A percentile compares a stretch with the other conserved stretches of the same genome.
These are phyloP conservation scores for Saccharomycopsis sp. DNA, from an alignment of 805 yeast species.

Conservation along the genomic window DNA sequence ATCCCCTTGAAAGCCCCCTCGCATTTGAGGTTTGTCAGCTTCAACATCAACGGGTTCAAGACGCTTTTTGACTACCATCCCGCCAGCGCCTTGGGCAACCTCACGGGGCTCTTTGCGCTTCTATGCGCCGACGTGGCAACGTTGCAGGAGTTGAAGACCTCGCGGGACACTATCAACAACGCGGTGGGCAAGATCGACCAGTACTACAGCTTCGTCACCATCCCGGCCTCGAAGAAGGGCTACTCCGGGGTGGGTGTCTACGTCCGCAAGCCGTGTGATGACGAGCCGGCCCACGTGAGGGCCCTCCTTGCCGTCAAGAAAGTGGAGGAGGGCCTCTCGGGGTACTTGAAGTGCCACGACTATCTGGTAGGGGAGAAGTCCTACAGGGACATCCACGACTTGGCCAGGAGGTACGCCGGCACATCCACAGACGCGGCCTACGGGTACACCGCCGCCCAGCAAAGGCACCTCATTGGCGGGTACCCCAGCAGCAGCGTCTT, in stretches of 20 bases:
- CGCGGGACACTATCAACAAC: conserved; percentile 38
- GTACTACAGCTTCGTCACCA: conserved; percentile 56
- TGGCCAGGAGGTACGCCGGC: conserved; percentile 17
- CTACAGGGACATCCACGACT: conserved; percentile 17
- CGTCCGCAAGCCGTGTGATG: conserved; percentile 44
- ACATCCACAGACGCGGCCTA: conserved; percentile 25
- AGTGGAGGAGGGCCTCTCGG: conserved; percentile 92
- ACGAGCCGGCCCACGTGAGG: conserved; percentile 25
- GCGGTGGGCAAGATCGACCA: conserved; percentile 44
- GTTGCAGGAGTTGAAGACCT: conserved; percentile 77
- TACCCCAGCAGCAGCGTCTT: conserved; percentile 33
- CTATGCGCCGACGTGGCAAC: conserved; percentile 71
- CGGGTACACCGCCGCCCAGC: conserved; percentile 21
- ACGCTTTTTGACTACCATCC: conserved; percentile 79
- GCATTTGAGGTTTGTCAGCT: conserved; percentile 54
- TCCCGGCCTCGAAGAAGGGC: conserved; percentile 65
- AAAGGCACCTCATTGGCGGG: conserved; percentile 52
- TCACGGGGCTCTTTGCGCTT: conserved; percentile 37
- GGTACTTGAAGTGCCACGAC: conserved; percentile 32
- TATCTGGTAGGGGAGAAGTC: conserved; percentile 5
- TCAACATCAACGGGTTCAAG: conserved; percentile 78
- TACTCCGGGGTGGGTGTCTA: conserved; percentile 90
- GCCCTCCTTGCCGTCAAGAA: conserved; percentile 44
- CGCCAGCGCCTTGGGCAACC: conserved; percentile 47
- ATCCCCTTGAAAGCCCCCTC: not conserved